Conservation (phyloP, 2,329 filamentous ascomycete species). For the Furcasterigmium sp. region DNA sequence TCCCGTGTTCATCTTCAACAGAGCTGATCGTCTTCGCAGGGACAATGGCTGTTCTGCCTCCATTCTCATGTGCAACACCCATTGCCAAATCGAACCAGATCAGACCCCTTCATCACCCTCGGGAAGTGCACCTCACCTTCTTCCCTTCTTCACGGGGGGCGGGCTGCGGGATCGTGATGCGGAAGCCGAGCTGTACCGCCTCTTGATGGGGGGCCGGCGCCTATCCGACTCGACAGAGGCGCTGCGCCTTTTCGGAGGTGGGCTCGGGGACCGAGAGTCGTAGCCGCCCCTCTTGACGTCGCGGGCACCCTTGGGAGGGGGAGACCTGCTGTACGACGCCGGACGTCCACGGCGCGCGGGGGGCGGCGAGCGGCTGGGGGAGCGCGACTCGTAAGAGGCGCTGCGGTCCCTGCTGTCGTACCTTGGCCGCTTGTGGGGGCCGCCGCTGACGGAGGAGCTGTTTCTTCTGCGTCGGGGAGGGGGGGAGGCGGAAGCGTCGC, state of each 20-base stretch:
- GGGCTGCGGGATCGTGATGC: conserved; percentile 15
- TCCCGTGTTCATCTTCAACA: too few relatives aligned
- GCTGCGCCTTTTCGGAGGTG: conserved; percentile 6
- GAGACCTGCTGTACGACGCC: conserved; percentile 17
- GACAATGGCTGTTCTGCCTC: too few relatives aligned
- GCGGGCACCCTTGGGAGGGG: conserved; percentile 14
- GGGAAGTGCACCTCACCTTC: too few relatives aligned
- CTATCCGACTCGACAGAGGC: background rate
- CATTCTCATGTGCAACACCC: too few relatives aligned
- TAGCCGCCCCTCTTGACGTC: conserved; percentile 13
- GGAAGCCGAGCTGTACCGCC: conserved; percentile 14
- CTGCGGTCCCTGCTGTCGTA: conserved; percentile 8
- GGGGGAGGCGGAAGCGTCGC: conserved; percentile 19
- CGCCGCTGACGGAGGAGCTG: conserved; percentile 26
- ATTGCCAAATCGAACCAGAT: too few relatives aligned
- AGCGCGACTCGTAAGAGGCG: conserved; percentile 8
- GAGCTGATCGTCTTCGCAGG: too few relatives aligned
- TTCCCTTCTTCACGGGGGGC: conserved; percentile 16
- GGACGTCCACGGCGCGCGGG: conserved; percentile 4
- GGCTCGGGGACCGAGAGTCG: conserved; percentile 15
- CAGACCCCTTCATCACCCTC: too few relatives aligned
- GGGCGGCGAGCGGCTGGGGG: conserved; percentile 11
- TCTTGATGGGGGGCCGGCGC: conserved; percentile 11
- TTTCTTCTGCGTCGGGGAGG: conserved; percentile 20
- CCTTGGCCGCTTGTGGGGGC: conserved; percentile 16